phyloP scores from a whole-genome alignment of 192 early-diverging fungal species.

The Glomus cerebriforme region DNA sequence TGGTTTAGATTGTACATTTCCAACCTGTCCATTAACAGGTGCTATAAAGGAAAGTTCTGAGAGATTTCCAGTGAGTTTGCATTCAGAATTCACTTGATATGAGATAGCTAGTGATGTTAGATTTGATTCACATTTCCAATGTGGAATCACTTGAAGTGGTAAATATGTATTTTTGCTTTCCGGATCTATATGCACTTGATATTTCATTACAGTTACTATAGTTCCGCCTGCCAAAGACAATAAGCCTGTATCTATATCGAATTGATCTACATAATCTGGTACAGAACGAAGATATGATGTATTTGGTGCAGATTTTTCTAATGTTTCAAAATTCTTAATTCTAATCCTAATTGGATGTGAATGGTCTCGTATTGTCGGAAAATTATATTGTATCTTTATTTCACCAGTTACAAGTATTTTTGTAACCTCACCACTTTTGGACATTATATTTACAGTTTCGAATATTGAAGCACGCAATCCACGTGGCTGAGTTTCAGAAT shows the following conservation, averaged over 20 bases:
- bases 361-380: constrained; percentile 19
- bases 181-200: constrained; percentile 39
- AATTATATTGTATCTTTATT: constrained; percentile 42
- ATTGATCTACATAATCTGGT: constrained; percentile 38
- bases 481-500: constrained; percentile 24
- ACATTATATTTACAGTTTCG: constrained; percentile 48
- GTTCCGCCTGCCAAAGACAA: constrained; percentile 33
- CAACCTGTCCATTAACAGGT: constrained; percentile 48
- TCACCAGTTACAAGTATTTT: constrained; percentile 53
- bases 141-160: constrained; percentile 43
- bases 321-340: constrained; percentile 31
- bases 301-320: constrained; percentile 45
- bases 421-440: constrained; percentile 45
- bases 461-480: constrained; percentile 42
- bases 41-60: constrained; percentile 50
- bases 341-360: not conserved
- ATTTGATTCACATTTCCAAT: constrained; percentile 58
- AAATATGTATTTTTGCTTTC: constrained; percentile 34
- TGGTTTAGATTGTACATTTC: constrained; percentile 51
- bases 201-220: constrained; percentile 41
- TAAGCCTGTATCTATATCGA: constrained; percentile 42
- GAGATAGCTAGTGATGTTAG: constrained; percentile 50
- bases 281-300: constrained; percentile 37
- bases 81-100: constrained; percentile 47
- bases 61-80: constrained; percentile 33